phyloP scores from a whole-genome alignment of 345 rosid species.

The Lepidium aucheri region DNA sequence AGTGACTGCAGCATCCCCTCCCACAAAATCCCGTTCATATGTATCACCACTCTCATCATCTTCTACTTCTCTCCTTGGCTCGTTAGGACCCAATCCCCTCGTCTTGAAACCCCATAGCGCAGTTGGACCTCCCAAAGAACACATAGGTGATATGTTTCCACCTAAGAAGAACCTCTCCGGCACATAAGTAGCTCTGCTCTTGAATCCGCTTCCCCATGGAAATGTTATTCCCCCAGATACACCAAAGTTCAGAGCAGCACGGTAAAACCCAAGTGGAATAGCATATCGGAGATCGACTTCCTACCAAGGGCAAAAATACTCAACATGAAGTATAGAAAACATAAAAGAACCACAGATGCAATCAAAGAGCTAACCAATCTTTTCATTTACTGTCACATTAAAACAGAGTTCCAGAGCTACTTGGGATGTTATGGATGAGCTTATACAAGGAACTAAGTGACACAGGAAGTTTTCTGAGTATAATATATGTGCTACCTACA shows the following conservation, averaged over 20 bases:
- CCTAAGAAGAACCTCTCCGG: slow-evolving; percentile 93
- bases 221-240: slow-evolving; percentile 62
- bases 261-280: slow-evolving; percentile 72
- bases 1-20: slow-evolving; percentile 84
- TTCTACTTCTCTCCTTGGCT: slow-evolving; percentile 53
- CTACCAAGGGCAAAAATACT: slow-evolving; percentile 23
- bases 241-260: slow-evolving; percentile 77
- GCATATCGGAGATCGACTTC: slow-evolving; percentile 85
- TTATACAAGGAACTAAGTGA: neutral
- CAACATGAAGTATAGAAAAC: neutral
- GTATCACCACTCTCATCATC: slow-evolving; percentile 34
- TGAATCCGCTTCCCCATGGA: slow-evolving; percentile 74
- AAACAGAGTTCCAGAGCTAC: neutral
- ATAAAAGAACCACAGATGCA: neutral
- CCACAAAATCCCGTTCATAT: slow-evolving; percentile 64
- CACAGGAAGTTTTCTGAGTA: neutral
- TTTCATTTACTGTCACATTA: neutral
- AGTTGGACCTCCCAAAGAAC: slow-evolving; percentile 73
- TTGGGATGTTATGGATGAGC: neutral
- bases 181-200: slow-evolving; percentile 44
- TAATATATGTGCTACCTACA: neutral
- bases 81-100: slow-evolving; percentile 85
- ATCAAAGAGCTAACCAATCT: slow-evolving; percentile 7
- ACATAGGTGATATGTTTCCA: slow-evolving; percentile 81
- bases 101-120: slow-evolving; percentile 86